Evolutionary conservation across 139 green algal species (phyloP).

Genomic region (Marvania coccoides): DNA sequence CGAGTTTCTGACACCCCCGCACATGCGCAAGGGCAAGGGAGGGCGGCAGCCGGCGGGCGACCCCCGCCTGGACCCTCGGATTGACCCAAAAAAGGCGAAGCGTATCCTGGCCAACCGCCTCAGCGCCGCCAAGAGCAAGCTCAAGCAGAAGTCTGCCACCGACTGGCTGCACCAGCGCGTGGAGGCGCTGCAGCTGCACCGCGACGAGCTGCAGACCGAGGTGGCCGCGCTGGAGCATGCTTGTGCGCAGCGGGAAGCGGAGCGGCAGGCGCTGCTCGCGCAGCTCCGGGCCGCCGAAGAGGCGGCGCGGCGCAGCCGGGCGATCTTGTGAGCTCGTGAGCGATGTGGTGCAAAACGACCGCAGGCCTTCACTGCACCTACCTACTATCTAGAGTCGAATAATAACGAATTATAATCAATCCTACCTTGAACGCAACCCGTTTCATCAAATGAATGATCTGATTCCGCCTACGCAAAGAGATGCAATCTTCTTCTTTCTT

Average conservation of each 20-base stretch:
- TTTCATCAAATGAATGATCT: no score
- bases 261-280: not conserved
- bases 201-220: not conserved
- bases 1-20: conserved; percentile 15
- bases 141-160: conserved; percentile 54
- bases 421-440: no score
- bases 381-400: no score
- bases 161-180: conserved; percentile 4
- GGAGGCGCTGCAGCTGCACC: conserved; percentile 1
- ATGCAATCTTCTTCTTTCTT: no score
- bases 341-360: not conserved
- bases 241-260: not conserved
- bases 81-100: conserved; percentile 62
- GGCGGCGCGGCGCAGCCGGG: no score
- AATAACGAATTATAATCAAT: no score
- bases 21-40: conserved; percentile 58
- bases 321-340: not conserved
- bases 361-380: no score
- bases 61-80: conserved; percentile 66
- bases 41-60: conserved; percentile 61
- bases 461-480: no score
- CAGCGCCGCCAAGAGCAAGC: conserved; percentile 62
- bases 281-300: no score
- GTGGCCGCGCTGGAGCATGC: not conserved
- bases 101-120: conserved; percentile 75